Percentiles rank a stretch among this genome's conserved stretches.
Conservation (phyloP, 108 stramenopile species). For the Chaetoceros tenuissimus region DNA sequence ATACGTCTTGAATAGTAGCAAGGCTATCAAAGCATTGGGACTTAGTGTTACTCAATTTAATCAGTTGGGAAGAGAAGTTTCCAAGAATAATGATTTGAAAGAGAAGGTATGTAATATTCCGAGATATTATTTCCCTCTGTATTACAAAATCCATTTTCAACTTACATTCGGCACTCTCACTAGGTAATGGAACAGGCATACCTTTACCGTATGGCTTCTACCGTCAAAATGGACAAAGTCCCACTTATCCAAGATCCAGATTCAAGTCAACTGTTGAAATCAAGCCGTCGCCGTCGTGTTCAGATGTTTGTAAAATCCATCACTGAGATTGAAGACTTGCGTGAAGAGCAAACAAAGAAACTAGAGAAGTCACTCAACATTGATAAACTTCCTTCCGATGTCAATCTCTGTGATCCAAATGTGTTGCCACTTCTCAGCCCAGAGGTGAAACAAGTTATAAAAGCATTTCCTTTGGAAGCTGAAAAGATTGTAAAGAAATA, state of each 20-base stretch:
- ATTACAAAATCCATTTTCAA: background rate
- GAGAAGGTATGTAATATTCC: constrained; percentile 27
- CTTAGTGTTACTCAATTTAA: constrained; percentile 61
- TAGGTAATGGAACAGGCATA: constrained; percentile 70
- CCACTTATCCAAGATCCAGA: constrained; percentile 46
- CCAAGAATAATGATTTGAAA: constrained; percentile 28
- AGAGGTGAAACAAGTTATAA: constrained; percentile 41
- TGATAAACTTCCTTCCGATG: constrained; percentile 37
- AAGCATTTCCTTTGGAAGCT: constrained; percentile 49
- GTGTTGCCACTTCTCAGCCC: constrained; percentile 46
- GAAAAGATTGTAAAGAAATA: constrained; percentile 63
- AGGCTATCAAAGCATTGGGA: constrained; percentile 48
- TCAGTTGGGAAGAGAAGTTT: constrained; percentile 45
- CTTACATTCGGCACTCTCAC: background rate
- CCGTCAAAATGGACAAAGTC: constrained; percentile 42
- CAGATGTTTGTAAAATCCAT: constrained; percentile 53
- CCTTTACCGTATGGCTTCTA: constrained; percentile 55
- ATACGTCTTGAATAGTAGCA: constrained; percentile 33
- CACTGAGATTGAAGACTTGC: constrained; percentile 51
- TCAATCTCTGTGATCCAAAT: constrained; percentile 48
- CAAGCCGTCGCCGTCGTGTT: constrained; percentile 29
- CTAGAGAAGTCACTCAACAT: constrained; percentile 33
- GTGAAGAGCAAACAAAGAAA: constrained; percentile 40
- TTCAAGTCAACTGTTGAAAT: constrained; percentile 19
- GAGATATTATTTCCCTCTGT: background rate